phyloP scores from a whole-genome alignment of 2,329 filamentous ascomycete species.

The Eutypella sp. region DNA sequence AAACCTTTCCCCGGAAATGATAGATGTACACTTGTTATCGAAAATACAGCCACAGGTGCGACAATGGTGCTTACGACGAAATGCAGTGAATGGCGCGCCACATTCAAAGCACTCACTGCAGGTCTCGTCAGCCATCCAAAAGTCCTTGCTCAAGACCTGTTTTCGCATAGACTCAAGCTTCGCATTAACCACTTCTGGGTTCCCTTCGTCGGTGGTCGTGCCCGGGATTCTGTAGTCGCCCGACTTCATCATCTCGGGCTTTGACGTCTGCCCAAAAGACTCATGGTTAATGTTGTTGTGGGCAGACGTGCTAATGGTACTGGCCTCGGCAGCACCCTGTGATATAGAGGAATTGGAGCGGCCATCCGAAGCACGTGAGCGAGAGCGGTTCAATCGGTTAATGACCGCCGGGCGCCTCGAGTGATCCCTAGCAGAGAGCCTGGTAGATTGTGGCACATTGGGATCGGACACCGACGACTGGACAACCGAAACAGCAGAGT shows the following conservation, averaged over 20 bases:
- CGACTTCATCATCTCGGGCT: slow-evolving; percentile 39
- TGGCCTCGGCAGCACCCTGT: slow-evolving; percentile 51
- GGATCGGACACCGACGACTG: slow-evolving; percentile 28
- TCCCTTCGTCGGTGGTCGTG: slow-evolving; percentile 51
- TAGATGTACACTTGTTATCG: slow-evolving; percentile 88
- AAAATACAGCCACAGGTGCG: slow-evolving; percentile 97
- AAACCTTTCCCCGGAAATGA: slow-evolving; percentile 84
- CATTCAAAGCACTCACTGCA: slow-evolving; percentile 96
- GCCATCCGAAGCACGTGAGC: slow-evolving; percentile 37
- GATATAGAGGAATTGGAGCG: slow-evolving; percentile 56
- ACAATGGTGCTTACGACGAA: slow-evolving; percentile 94
- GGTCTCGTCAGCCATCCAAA: slow-evolving; percentile 99
- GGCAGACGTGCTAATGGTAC: slow-evolving; percentile 52
- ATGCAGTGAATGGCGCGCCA: slow-evolving; percentile 84
- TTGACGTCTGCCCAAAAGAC: slow-evolving; percentile 45
- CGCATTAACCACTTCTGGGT: slow-evolving; percentile 54
- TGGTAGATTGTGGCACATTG: slow-evolving; percentile 17
- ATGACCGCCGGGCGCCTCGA: slow-evolving; percentile 47
- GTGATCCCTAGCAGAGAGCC: slow-evolving; percentile 28
- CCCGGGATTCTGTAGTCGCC: slow-evolving; percentile 49
- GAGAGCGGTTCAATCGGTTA: slow-evolving; percentile 47
- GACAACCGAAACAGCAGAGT: slow-evolving; percentile 21
- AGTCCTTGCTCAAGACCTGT: slow-evolving; percentile 88
- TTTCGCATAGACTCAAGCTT: slow-evolving; percentile 70
- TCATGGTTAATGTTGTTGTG: slow-evolving; percentile 55